Conservation (phyloP, 176 grass and related monocot species). For the Cocos nucifera region DNA sequence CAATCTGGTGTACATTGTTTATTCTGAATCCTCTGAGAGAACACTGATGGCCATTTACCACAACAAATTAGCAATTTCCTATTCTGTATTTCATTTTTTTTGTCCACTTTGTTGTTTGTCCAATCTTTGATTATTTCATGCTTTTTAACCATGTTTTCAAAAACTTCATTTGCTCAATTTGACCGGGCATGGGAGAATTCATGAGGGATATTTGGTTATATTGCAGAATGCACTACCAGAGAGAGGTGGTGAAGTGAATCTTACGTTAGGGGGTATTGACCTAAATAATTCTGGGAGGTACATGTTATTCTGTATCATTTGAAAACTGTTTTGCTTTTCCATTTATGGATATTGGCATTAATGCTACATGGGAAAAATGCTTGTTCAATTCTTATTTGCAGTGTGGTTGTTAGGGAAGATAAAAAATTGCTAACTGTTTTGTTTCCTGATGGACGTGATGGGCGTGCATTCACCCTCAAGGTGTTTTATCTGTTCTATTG, state of each 20-base stretch:
- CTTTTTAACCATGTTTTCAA: too few species aligned
- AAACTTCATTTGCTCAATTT: background rate
- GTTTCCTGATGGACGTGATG: constrained; percentile 96
- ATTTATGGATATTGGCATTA: background rate
- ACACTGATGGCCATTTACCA: too few species aligned
- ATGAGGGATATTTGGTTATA: constrained; percentile 17
- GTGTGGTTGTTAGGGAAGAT: constrained; percentile 97
- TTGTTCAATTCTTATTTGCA: constrained; percentile 29
- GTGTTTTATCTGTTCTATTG: constrained; percentile 26
- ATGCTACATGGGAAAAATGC: too few species aligned
- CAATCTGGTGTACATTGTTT: too few species aligned
- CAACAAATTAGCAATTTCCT: too few species aligned
- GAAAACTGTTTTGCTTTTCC: background rate
- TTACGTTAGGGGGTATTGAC: constrained; percentile 96
- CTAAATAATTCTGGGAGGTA: constrained; percentile 99
- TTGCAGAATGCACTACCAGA: constrained; percentile 82
- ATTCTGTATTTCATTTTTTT: too few species aligned
- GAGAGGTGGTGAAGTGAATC: constrained; percentile 80
- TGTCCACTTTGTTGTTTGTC: too few species aligned
- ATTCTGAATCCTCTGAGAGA: too few species aligned
- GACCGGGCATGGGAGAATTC: constrained; percentile 1
- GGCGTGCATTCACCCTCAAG: constrained; percentile 98
- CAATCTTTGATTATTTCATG: too few species aligned
- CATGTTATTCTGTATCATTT: background rate
- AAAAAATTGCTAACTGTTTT: constrained; percentile 92